Evolutionary conservation across 106 monocot species (phyloP).

Genomic region (Dioscorea zingiberensis): DNA sequence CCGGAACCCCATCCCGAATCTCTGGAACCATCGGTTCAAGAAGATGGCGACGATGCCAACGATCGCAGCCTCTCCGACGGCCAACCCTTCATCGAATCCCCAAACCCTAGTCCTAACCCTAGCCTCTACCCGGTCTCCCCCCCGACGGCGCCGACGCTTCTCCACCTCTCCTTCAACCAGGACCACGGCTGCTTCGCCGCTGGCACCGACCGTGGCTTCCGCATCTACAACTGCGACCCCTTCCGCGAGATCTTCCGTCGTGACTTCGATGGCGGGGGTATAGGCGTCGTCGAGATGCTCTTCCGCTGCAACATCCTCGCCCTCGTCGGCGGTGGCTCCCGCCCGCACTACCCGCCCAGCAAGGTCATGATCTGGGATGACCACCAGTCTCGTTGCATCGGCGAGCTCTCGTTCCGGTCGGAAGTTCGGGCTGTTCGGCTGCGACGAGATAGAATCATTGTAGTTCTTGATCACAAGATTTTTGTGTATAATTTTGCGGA

Average conservation of each 20-base stretch:
- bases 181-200: constrained; percentile 93
- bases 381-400: constrained; percentile 96
- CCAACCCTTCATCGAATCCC: too few species aligned
- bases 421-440: constrained; percentile 85
- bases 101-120: background rate
- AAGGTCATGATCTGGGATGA: constrained; percentile 99
- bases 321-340: constrained; percentile 80
- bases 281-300: constrained; percentile 91
- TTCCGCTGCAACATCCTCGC: constrained; percentile 98
- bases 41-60: background rate
- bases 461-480: constrained; percentile 87
- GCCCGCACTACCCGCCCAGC: constrained; percentile 71
- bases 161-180: constrained; percentile 95
- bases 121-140: background rate
- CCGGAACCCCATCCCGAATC: background rate
- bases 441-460: constrained; percentile 82
- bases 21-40: background rate
- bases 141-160: constrained; percentile 19
- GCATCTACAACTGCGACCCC: constrained; percentile 98
- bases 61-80: too few species aligned
- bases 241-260: constrained; percentile 97
- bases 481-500: constrained; percentile 95
- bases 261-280: constrained; percentile 69
- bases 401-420: constrained; percentile 93
- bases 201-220: constrained; percentile 76